Conservation (phyloP, 306 rosid genomes). For the Pueraria montana region DNA sequence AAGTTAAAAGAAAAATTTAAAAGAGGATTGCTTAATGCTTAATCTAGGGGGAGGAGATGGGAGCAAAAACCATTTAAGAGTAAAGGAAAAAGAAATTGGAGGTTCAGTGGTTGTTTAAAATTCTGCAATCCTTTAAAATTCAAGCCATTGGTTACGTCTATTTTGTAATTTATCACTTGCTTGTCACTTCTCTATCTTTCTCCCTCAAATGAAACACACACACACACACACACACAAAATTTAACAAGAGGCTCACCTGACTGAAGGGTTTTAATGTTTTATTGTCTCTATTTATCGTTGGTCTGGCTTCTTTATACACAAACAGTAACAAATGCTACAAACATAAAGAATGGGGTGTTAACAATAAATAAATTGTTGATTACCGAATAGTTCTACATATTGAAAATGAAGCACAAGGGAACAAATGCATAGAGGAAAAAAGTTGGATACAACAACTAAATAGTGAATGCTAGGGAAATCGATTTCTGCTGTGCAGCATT, state of each 20-base stretch:
- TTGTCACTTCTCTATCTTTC: neutral
- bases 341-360: neutral
- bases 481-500: neutral
- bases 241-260: too few species aligned
- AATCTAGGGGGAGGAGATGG: too few species aligned
- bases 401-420: too few species aligned
- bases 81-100: too few species aligned
- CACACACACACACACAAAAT: neutral
- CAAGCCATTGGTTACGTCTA: neutral
- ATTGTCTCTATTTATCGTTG: neutral
- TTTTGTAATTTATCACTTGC: neutral
- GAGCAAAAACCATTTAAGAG: too few species aligned
- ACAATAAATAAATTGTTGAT: neutral
- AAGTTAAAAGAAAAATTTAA: too few species aligned
- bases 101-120: too few species aligned
- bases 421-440: neutral
- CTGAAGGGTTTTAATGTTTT: too few species aligned
- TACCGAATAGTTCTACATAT: neutral
- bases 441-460: neutral
- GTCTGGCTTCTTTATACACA: neutral
- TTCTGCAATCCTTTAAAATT: too few species aligned
- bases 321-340: neutral
- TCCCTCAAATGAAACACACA: neutral
- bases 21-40: too few species aligned
- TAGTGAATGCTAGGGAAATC: neutral